phyloP scores from a whole-genome alignment of 805 yeast genomes.

The Candida boidinii region DNA sequence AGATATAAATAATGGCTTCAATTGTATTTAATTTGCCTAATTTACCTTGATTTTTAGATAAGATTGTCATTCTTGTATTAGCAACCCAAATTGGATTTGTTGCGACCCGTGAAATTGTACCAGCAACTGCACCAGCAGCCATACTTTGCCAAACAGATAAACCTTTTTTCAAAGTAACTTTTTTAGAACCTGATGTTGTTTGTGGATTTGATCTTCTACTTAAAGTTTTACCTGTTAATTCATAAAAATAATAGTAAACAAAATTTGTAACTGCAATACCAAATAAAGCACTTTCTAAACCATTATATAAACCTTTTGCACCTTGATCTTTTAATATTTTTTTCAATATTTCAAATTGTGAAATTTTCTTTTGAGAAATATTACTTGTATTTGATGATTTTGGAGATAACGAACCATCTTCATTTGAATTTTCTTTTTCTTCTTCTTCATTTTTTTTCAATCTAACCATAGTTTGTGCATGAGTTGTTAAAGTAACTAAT shows the following conservation, averaged over 20 bases:
- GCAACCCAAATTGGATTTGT: slow-evolving; percentile 95
- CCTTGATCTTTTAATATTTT: slow-evolving; percentile 54
- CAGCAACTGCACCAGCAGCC: slow-evolving; percentile 77
- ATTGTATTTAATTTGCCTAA: slow-evolving; percentile 37
- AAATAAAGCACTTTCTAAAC: slow-evolving; percentile 77
- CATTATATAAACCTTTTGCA: slow-evolving; percentile 64
- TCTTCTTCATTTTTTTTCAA: slow-evolving; percentile 8
- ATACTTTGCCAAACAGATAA: slow-evolving; percentile 61
- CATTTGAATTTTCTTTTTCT: slow-evolving; percentile 6
- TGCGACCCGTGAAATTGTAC: slow-evolving; percentile 70
- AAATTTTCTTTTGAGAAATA: slow-evolving; percentile 2
- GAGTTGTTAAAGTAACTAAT: slow-evolving; percentile 74
- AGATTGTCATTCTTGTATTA: slow-evolving; percentile 79
- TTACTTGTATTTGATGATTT: slow-evolving; percentile 9
- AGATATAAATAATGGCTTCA: slow-evolving; percentile 50
- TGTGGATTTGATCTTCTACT: slow-evolving; percentile 13
- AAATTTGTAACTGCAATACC: slow-evolving; percentile 85
- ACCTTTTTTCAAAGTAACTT: slow-evolving; percentile 20
- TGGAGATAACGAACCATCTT: too few relatives aligned
- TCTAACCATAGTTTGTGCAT: slow-evolving; percentile 83
- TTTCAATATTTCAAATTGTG: slow-evolving; percentile 15
- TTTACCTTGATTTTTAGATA: slow-evolving; percentile 16
- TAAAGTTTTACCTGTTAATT: slow-evolving; percentile 36
- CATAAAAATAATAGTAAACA: slow-evolving; percentile 86
- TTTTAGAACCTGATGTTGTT: slow-evolving; percentile 3